Evolutionary conservation across 1,284 basidiomycete genomes (phyloP), one percentile per base, ranked within the genome.

Genomic region (Anthracocystis walkeri): DNA sequence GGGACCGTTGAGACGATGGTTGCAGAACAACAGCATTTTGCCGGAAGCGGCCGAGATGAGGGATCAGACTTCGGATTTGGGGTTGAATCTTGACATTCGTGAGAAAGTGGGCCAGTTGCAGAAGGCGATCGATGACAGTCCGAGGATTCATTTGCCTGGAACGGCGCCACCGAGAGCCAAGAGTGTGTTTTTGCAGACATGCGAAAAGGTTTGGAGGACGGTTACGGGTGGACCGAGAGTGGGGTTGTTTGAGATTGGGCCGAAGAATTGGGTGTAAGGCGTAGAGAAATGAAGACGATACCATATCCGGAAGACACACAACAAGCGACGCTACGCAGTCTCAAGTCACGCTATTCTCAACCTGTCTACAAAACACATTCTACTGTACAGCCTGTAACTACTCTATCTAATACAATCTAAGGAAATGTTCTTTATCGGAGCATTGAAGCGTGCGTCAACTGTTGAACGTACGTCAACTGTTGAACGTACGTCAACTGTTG

Each of bases 391-490:
- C 14, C 35, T 38, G 14, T 38, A 38, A n/a, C 10, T 3, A 5
- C 35, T 38, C 14, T 6, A 38, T 16, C 14, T 38, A 12, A 38
- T 38, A 16, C 14, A 38, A 38, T 3, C 12, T 12, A 38, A 16
- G 35, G 14, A 38, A 38, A 38, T 38, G 35, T 29, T 29, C 8
- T 29, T 29, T 8, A 29, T 8, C 29, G 29, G 8, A 29, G 29
- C 8, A 29, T 29, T 29, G 29, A 29, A 29, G 29, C 29, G 29
- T 29, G 29, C 8, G 29, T 29, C 29, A 29, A 29, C 29, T 29
- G 86, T 99, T 99, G 88, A 99, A 99, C 75, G n/a, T n/a, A n/a
- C n/a, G n/a, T n/a, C 31, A 33, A 33, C 8, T 10, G 8, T 33
- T 33, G 31, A 10, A 6, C 31, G 46, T 21, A 8, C n/a, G n/a